Evolutionary conservation across 164 flowering plant genomes (phyloP).

Genomic region (Vitis riparia): DNA sequence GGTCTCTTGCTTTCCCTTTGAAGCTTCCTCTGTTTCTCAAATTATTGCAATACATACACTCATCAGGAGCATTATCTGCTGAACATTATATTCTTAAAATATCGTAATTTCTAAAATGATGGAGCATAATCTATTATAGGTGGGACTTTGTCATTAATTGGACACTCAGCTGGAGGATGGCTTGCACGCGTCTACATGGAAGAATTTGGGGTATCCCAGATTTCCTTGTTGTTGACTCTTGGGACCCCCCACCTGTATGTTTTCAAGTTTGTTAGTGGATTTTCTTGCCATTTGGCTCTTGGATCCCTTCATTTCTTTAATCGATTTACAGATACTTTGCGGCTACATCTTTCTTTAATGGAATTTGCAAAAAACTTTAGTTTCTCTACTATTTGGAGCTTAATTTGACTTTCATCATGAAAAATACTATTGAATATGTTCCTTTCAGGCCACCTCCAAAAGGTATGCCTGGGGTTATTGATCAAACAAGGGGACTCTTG

Average conservation of each 20-base stretch:
- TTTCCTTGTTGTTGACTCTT: conserved; percentile 83
- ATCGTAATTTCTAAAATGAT: conserved; percentile 1
- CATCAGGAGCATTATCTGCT: background rate
- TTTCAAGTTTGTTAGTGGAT: background rate
- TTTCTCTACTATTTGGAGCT: background rate
- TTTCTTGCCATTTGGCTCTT: too few relatives aligned
- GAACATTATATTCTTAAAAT: background rate
- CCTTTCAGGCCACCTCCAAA: conserved; percentile 79
- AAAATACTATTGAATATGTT: background rate
- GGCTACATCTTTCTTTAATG: background rate
- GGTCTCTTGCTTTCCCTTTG: background rate
- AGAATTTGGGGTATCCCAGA: conserved; percentile 66
- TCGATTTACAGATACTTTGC: too few relatives aligned
- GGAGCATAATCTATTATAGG: conserved; percentile 37
- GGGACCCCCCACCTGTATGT: conserved; percentile 89
- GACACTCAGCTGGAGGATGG: conserved; percentile 99
- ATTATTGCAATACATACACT: too few relatives aligned
- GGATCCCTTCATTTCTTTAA: too few relatives aligned
- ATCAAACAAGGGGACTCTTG: conserved; percentile 94
- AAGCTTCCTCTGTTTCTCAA: too few relatives aligned
- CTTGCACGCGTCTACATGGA: conserved; percentile 92
- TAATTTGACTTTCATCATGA: background rate
- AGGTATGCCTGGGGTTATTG: conserved; percentile 82
- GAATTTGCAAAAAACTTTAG: background rate
- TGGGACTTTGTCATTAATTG: conserved; percentile 69